phyloP scores from a whole-genome alignment of 441 rosid species.

The Corymbia citriodora region DNA sequence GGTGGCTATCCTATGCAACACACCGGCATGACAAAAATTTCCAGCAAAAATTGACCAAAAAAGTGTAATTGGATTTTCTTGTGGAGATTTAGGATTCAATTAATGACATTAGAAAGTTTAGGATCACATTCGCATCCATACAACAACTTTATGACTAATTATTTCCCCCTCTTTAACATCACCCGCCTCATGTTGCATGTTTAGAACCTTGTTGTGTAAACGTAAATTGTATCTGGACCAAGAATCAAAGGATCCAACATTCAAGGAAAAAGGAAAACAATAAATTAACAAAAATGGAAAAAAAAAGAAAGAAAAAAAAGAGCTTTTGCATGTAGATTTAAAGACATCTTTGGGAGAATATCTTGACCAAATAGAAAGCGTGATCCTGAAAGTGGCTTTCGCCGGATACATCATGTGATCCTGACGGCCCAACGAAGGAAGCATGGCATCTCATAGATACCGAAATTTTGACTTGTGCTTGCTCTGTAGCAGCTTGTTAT shows the following conservation, averaged over 20 bases:
- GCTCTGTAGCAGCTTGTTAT: background rate
- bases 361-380: background rate
- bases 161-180: background rate
- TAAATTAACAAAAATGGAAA: background rate
- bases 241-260: background rate
- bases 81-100: background rate
- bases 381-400: background rate
- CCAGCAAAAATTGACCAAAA: accelerated
- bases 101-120: background rate
- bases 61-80: too few relatives aligned
- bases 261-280: background rate
- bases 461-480: background rate
- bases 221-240: background rate
- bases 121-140: background rate
- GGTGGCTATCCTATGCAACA: accelerated
- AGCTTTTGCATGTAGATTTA: background rate
- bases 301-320: background rate
- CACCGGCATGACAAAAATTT: accelerated
- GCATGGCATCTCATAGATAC: background rate
- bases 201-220: background rate
- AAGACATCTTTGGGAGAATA: background rate
- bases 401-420: background rate
- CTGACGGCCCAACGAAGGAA: background rate
- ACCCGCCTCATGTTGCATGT: background rate
- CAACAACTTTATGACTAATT: background rate